These are phyloP conservation scores for Porcisia deanei DNA, from an alignment of 208 protist genomes.

Conservation along the genomic window DNA sequence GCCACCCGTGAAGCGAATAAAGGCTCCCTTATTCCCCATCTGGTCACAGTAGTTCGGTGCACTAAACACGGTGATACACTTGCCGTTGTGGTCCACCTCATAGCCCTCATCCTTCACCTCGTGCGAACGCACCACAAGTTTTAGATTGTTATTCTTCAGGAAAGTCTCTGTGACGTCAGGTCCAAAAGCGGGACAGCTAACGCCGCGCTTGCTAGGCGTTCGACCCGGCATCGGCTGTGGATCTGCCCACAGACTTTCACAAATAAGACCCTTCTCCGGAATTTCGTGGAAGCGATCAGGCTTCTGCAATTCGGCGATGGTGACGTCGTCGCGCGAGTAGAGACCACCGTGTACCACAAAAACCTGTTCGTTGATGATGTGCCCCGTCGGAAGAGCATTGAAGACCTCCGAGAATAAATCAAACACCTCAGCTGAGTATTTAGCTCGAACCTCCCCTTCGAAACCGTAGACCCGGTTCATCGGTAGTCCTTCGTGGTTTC, in stretches of 20 bases:
- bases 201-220: conserved; percentile 94
- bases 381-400: conserved; percentile 92
- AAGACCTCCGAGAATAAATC: conserved; percentile 97
- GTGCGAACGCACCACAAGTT: conserved; percentile 96
- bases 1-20: conserved; percentile 85
- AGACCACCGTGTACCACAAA: conserved; percentile 98
- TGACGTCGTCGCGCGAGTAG: conserved; percentile 95
- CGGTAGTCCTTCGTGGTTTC: conserved; percentile 96
- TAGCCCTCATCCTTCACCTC: conserved; percentile 98
- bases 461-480: conserved; percentile 99
- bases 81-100: conserved; percentile 93
- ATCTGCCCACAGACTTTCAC: conserved; percentile 97
- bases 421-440: conserved; percentile 93
- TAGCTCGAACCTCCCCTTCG: conserved; percentile 96
- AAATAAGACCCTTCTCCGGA: conserved; percentile 95
- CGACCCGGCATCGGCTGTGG: conserved; percentile 93
- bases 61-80: conserved; percentile 96
- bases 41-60: conserved; percentile 99
- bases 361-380: conserved; percentile 93
- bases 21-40: conserved; percentile 93
- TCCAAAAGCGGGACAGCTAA: conserved; percentile 95
- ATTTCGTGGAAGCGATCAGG: conserved; percentile 95
- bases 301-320: conserved; percentile 95
- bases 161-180: conserved; percentile 97
- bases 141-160: conserved; percentile 93